Evolutionary conservation across 179 eudicot species (phyloP).

Genomic region (Carnegiea gigantea): DNA sequence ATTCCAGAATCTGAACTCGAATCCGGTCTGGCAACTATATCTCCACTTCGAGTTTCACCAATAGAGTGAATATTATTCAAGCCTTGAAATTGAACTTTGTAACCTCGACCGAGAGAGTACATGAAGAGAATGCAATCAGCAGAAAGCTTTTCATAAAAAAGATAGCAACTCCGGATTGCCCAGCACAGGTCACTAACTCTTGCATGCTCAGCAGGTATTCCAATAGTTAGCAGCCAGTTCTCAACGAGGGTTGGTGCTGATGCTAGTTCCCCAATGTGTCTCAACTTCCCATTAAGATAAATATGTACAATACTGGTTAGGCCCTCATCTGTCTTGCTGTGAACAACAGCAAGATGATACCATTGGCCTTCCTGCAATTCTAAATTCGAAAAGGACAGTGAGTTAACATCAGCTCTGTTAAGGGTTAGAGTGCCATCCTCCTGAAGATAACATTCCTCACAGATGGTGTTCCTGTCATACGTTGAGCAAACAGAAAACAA

Average conservation of each 20-base stretch:
- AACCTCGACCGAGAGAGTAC: conserved; percentile 98
- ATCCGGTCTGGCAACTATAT: conserved; percentile 86
- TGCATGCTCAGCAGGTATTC: conserved; percentile 74
- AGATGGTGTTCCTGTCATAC: conserved; percentile 62
- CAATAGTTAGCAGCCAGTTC: conserved; percentile 87
- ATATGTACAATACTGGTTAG: conserved; percentile 95
- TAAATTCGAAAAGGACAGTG: conserved; percentile 73
- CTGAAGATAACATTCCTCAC: conserved; percentile 86
- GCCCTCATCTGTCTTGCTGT: conserved; percentile 95
- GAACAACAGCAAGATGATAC: conserved; percentile 99
- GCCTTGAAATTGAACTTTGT: conserved; percentile 98
- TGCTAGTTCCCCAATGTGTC: conserved; percentile 88
- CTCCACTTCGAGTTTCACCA: conserved; percentile 87
- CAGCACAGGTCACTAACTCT: conserved; percentile 72
- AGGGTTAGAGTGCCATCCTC: conserved; percentile 94
- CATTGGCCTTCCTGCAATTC: conserved; percentile 95
- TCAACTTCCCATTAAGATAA: conserved; percentile 89
- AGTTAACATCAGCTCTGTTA: conserved; percentile 79
- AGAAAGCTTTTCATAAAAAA: conserved; percentile 92
- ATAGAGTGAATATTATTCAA: conserved; percentile 62
- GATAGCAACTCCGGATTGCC: conserved; percentile 93
- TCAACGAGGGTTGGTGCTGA: conserved; percentile 92
- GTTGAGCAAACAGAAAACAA: conserved; percentile 91
- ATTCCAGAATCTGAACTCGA: conserved; percentile 52
- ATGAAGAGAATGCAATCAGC: conserved; percentile 89